Percentiles rank a stretch among this genome's conserved stretches.
Conservation (phyloP, 1,139 yeast species). For the Kodamaea plutei region DNA sequence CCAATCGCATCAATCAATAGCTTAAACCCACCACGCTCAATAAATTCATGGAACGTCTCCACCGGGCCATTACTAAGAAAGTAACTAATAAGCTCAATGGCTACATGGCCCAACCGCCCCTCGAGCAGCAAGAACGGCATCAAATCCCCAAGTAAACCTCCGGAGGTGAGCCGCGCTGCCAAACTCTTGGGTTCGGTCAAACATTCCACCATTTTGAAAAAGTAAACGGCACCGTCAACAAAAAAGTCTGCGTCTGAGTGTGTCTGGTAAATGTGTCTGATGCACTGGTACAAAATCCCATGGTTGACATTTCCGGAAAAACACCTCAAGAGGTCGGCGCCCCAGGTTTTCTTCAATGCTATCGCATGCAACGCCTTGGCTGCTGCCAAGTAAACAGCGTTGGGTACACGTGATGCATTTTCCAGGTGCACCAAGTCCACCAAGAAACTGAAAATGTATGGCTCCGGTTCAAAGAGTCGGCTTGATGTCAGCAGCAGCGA, state of each 20-base stretch:
- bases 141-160: constrained; percentile 70
- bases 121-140: constrained; percentile 41
- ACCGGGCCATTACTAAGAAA: constrained; percentile 28
- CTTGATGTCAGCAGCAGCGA: constrained; percentile 55
- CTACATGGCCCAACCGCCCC: neutral
- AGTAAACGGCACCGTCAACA: constrained; percentile 49
- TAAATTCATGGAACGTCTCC: constrained; percentile 55
- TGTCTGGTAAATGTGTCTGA: constrained; percentile 53
- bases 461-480: constrained; percentile 68
- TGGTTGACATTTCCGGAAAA: constrained; percentile 89
- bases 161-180: constrained; percentile 44
- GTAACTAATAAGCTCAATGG: constrained; percentile 1
- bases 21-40: constrained; percentile 62
- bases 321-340: constrained; percentile 74
- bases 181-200: constrained; percentile 52
- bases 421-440: constrained; percentile 62
- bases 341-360: constrained; percentile 65
- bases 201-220: constrained; percentile 57
- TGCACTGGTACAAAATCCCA: constrained; percentile 71
- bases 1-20: constrained; percentile 57
- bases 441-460: constrained; percentile 66
- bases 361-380: constrained; percentile 68
- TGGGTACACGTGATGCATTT: constrained; percentile 49
- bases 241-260: constrained; percentile 29
- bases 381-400: constrained; percentile 55